Base-by-base conservation (phyloP, 306 rosid species). In the Cucumis melo region DNA sequence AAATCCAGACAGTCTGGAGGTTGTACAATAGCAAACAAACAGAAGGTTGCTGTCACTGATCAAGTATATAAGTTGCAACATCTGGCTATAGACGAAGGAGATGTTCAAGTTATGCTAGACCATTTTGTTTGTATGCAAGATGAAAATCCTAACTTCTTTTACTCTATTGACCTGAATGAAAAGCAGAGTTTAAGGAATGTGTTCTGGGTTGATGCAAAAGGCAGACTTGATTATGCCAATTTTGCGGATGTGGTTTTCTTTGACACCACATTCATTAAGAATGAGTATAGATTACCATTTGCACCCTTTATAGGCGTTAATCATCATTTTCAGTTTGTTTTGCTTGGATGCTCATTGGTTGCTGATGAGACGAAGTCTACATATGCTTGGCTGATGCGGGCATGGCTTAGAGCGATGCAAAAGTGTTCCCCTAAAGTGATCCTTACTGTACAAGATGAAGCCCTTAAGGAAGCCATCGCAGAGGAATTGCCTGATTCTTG, bases 141-240 rank as follows among this genome's bases (percentile, higher is more conserved):
- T 64, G 87, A 84, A 77, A 82, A 84, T 78, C 90, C 90, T 2
- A 78, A 82, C 72, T 87, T 84, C 81, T 87, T 87, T 73, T 87
- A 84, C 75, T 87, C 88, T 5, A 61, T 84, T 32, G 83, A 87
- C 80, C 74, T 87, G 72, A 84, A 84, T 76, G 84, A 82, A 78
- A 84, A 80, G 78, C 87, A 82, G 78, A 75, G 61, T 34, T 44
- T 87, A 61, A 82, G 78, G 77, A 87, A 80, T 56, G 86, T 84
- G 17, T 82, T 87, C 53, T 87, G 90, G 90, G 78, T 84, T 19
- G 87, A 87, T 76, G 80, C 87, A 42, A 82, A 80, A 84, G 82
- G 79, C 67, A 84, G 83, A 76, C 83, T 80, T 74, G 86, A 84
- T 67, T 87, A 80, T 78, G 78, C 78, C 21, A 64, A 75, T 74